Base-by-base conservation (phyloP, 129 eudicot species). In the Centrapalus pauciflorus region DNA sequence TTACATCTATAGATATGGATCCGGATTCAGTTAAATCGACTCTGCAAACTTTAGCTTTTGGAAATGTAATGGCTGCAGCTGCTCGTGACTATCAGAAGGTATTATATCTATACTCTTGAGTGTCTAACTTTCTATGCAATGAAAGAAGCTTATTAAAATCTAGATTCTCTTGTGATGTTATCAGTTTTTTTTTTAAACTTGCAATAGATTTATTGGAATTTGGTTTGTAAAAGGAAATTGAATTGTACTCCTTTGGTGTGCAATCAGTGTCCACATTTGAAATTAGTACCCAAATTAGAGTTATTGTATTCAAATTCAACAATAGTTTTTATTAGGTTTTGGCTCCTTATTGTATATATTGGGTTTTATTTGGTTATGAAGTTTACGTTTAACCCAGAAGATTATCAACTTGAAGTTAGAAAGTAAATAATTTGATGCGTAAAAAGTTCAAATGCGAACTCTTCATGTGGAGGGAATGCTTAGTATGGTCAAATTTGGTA, bases 71-170 rank as follows among this genome's bases (percentile, higher is more conserved):
- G 90, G 98, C 98, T 49, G 95, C 95, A 5, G 96, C 98, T 38
- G 98, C 98, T 66, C 98, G 98, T 66, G 81, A 92, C 82, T 86
- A 85, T 54, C 87, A 92, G 66, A 92, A 88, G 91, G 98, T 92
- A 2, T 28, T 1, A n/a, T n/a, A n/a, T 59, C 17, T 21, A 10
- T 73, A 9, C 28, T 24, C 3, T 46, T 19, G 34, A 16, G 19
- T 33, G 7, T 71, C 2, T n/a, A n/a, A n/a, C n/a, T n/a, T n/a
- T n/a, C n/a, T 48, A 48, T 19, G 25, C 13, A 17, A 43, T 37
- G 56, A 41, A 45, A 19, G 34, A 10, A 38, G 13, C 14, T 38
- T 38, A 12, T 38, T n/a, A 38, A 38, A 16, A 25, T 55, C 35
- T n/a, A 9, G 17, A 29, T 20, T 51, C 61, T 67, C 41, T 4